Evolutionary conservation across 345 rosid genomes (phyloP).

Genomic region (Gossypium sturtianum): DNA sequence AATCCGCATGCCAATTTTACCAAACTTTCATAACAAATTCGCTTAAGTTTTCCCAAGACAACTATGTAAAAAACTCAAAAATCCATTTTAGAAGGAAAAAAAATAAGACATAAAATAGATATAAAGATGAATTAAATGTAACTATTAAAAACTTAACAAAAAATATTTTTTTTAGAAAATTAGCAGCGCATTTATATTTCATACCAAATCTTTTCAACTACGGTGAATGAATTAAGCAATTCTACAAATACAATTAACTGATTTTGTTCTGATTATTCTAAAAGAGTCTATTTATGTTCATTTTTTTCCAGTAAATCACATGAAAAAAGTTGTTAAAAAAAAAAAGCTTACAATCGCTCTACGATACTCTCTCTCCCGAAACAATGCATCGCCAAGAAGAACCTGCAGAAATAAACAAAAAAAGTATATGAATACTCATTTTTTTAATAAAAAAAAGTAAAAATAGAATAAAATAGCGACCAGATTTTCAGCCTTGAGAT

Average conservation of each 20-base stretch:
- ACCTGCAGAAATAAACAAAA: slow-evolving; percentile 45
- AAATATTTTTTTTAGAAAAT: background rate
- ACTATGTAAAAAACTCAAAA: background rate
- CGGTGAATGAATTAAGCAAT: background rate
- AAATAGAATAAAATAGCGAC: slow-evolving; percentile 20
- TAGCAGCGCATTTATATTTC: background rate
- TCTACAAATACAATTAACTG: background rate
- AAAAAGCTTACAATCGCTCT: slow-evolving; percentile 73
- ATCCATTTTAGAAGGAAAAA: background rate
- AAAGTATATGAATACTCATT: background rate
- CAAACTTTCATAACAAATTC: background rate
- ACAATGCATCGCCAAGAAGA: slow-evolving; percentile 80
- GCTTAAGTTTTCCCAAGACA: background rate
- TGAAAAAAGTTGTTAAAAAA: background rate
- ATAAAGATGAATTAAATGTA: background rate
- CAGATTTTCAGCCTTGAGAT: slow-evolving; percentile 86
- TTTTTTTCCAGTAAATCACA: background rate
- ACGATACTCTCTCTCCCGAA: slow-evolving; percentile 72
- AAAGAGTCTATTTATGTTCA: background rate
- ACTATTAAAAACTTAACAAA: background rate
- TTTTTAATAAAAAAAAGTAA: background rate
- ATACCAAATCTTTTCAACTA: background rate
- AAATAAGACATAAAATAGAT: background rate
- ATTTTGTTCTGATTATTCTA: slow-evolving; percentile 1
- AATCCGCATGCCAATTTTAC: background rate